phyloP scores from a whole-genome alignment of 2,329 filamentous ascomycete genomes.

The Colletotrichum tabaci region DNA sequence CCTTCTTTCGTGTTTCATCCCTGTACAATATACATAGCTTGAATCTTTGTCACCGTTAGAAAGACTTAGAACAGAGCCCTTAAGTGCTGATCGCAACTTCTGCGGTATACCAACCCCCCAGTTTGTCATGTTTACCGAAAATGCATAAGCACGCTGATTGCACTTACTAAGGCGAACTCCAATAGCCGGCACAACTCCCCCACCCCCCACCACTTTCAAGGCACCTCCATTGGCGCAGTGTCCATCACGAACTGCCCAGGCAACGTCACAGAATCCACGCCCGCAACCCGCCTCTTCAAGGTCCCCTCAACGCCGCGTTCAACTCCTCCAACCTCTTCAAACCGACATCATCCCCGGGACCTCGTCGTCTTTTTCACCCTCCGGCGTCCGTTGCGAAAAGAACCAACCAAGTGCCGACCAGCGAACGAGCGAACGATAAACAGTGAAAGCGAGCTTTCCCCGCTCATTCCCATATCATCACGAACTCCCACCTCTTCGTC shows the following conservation, averaged over 20 bases:
- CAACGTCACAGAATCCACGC: conserved; percentile 40
- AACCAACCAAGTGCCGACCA: background rate
- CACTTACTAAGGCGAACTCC: background rate
- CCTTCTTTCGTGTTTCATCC: background rate
- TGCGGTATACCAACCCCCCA: background rate
- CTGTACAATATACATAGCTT: too few species aligned
- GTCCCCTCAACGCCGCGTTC: background rate
- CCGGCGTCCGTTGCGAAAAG: background rate
- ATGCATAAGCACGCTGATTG: conserved; percentile 1
- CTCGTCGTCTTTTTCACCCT: conserved; percentile 20
- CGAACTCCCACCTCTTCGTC: conserved; percentile 15
- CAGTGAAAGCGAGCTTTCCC: conserved; percentile 32
- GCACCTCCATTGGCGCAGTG: conserved; percentile 29
- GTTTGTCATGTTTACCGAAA: background rate
- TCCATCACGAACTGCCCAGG: conserved; percentile 41
- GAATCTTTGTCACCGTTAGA: background rate
- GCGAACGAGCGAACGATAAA: conserved; percentile 13
- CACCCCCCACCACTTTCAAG: conserved; percentile 38
- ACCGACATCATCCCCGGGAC: conserved; percentile 29
- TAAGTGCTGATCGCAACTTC: background rate
- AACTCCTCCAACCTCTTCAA: background rate
- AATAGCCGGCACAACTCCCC: conserved; percentile 13
- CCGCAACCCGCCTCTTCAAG: conserved; percentile 33
- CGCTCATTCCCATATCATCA: conserved; percentile 33
- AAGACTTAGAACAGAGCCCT: too few species aligned